Evolutionary conservation across 1,284 basidiomycete species (phyloP), one percentile per base, ranked within the genome.

Genomic region (Sporisorium scitamineum): DNA sequence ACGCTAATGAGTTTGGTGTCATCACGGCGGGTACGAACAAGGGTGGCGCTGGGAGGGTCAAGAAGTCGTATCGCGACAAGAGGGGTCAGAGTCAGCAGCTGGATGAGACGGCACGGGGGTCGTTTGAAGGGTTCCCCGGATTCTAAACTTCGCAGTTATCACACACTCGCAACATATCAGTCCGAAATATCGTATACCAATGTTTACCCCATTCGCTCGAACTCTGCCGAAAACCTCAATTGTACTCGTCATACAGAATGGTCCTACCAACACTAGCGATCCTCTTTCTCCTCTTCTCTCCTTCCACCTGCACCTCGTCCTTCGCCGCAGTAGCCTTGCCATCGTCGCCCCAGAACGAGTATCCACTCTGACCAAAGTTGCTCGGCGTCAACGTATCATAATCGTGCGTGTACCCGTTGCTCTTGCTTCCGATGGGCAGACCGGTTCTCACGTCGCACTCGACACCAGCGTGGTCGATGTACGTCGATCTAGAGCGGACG

Each of bases 381-480:
- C 57, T 54, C 2, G 42, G 24, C 14, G 31, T 44, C 4, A 52
- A 13, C 11, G 64, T 53, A 8, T 68, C 64, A 27, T 54, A 66
- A 26, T 80, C 78, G 41, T 70, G 64, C 31, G 61, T 42, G 45
- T 78, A 78, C 4, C 76, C 70, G 34, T 72, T 78, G 44, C 55
- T 70, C 50, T 74, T 61, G 26, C 64, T 65, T 2, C 83, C 75
- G 55, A 84, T 80, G 5, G 83, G 83, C 22, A 82, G 50, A 24
- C 83, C 83, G 1, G 83, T 85, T 2, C 83, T 59, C 0, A 80
- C 80, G 34, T 84, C 82, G 64, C 82, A 84, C 50, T 85, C 83
- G 22, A 76, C 71, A 18, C 83, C 83, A 2, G 73, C 69, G 44
- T 83, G 81, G 55, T 85, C 83, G 54, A 85, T 81, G 65, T 79